These are phyloP conservation scores for Candida quercuum DNA, from an alignment of 805 yeast genomes.

Conservation along the genomic window DNA sequence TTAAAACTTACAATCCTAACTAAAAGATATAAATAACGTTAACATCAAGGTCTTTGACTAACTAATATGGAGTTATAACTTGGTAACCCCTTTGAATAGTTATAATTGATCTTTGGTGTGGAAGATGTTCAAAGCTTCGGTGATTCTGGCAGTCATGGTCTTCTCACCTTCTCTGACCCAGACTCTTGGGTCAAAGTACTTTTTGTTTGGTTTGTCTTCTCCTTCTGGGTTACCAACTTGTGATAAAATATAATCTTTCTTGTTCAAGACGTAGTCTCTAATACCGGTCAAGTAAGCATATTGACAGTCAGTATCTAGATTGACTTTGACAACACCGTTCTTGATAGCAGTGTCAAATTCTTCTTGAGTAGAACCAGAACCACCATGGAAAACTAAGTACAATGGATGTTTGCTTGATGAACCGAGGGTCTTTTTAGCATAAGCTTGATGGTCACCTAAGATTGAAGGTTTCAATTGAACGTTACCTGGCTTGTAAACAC, in stretches of 20 bases:
- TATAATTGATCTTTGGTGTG: slow-evolving; percentile 65
- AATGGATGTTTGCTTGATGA: slow-evolving; percentile 60
- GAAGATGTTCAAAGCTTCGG: slow-evolving; percentile 82
- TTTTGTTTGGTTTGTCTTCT: slow-evolving; percentile 98
- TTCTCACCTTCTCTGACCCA: slow-evolving; percentile 99
- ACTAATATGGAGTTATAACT: too few species aligned
- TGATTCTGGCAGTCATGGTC: slow-evolving; percentile 87
- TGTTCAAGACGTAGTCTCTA: slow-evolving; percentile 92
- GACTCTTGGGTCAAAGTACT: slow-evolving; percentile 99
- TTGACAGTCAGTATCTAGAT: slow-evolving; percentile 99
- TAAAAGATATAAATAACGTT: too few species aligned
- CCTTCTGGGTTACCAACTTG: slow-evolving; percentile 99
- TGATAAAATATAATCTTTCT: slow-evolving; percentile 87
- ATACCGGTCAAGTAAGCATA: slow-evolving; percentile 95
- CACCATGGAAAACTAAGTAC: slow-evolving; percentile 99
- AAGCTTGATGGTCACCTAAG: slow-evolving; percentile 92
- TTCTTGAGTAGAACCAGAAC: slow-evolving; percentile 92
- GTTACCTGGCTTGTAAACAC: slow-evolving; percentile 99
- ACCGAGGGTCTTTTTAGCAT: slow-evolving; percentile 66
- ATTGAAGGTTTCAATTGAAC: slow-evolving; percentile 89
- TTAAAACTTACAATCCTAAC: too few species aligned
- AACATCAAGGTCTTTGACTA: too few species aligned
- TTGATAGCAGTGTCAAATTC: slow-evolving; percentile 90
- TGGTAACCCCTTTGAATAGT: too few species aligned
- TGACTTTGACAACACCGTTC: slow-evolving; percentile 97